Evolutionary conservation across 2,329 filamentous ascomycete species (phyloP), one percentile per base, ranked within the genome.

Genomic region (Plectosphaerella plurivora): DNA sequence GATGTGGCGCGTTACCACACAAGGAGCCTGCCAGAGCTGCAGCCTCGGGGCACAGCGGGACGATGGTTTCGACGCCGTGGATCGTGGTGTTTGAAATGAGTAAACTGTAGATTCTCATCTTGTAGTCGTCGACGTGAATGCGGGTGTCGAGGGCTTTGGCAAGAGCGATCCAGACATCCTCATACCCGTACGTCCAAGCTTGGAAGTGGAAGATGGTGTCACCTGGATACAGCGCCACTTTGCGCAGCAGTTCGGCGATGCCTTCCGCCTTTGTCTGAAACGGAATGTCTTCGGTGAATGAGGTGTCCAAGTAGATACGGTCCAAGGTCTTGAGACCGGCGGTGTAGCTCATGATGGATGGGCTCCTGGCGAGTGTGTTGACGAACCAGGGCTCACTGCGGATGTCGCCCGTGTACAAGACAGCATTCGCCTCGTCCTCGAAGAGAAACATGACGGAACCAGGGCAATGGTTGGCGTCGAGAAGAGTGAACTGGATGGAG

Each of bases 361-460:
- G 91, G 57, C 87, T 87, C 48, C 89, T 81, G 0, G 80, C 73
- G 18, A 97, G 71, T 2, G 82, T 76, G 57, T 88, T 86, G 9
- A 97, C 84, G 78, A 91, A 95, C 88, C 91, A 96, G 5, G 82
- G 76, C 62, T 97, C 93, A 51, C 89, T 86, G 58, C 93, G 81
- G 41, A 96, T 85, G 62, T 97, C 93, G 5, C 92, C 92, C 0
- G 92, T 96, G 63, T 97, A 97, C 0, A 97, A 72, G 2, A 95
- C 78, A 1, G 91, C 86, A 55, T 84, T 89, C 0, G 76, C 78
- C 50, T 82, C 69, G 2, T 83, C 84, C 69, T 97, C 89, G 25
- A 97, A 87, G 16, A 97, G 74, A 63, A 97, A 97, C 91, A 96
- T 96, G 16, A 94, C 90, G 16, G 91, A 86, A 0, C 93, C 92